A percentile compares a stretch with the other conserved stretches of the same genome.
Evolutionary conservation across 106 monocot genomes (phyloP).

Genomic region (Phalaenopsis aphrodite): DNA sequence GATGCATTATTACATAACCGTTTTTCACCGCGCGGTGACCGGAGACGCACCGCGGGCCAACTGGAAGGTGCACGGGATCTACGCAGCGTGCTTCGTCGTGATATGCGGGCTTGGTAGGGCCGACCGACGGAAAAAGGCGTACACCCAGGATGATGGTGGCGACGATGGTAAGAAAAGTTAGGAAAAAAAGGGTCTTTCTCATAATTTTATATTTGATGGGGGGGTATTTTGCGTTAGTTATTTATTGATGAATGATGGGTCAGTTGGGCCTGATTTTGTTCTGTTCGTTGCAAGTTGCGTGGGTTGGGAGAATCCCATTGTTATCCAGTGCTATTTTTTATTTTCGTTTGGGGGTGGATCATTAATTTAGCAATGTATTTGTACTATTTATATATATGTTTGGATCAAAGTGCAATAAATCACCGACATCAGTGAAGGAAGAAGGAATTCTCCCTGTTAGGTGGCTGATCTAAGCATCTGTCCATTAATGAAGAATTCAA

Average conservation of each 20-base stretch:
- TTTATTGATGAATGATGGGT: no score
- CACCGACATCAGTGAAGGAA: background rate
- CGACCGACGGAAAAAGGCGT: conserved; percentile 64
- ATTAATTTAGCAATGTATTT: background rate
- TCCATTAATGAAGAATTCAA: no score
- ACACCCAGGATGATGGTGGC: conserved; percentile 26
- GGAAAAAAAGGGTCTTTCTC: background rate
- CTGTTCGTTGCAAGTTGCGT: no score
- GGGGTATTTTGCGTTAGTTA: background rate
- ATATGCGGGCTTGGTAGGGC: conserved; percentile 52
- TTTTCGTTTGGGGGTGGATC: background rate
- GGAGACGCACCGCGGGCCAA: conserved; percentile 67
- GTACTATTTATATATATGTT: background rate
- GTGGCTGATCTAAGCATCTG: no score
- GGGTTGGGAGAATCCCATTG: no score
- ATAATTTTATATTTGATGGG: background rate
- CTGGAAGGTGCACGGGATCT: conserved; percentile 71
- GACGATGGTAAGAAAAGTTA: conserved; percentile 67
- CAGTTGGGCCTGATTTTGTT: no score
- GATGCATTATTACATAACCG: conserved; percentile 73
- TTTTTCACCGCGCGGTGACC: conserved; percentile 73
- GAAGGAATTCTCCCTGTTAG: background rate
- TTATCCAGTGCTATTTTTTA: background rate
- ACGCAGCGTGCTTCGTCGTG: conserved; percentile 62
- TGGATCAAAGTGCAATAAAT: background rate